Percentiles rank a stretch among this genome's conserved stretches.
phyloP scores from a whole-genome alignment of 768 basidiomycete genomes.

The Serendipita sp. region DNA sequence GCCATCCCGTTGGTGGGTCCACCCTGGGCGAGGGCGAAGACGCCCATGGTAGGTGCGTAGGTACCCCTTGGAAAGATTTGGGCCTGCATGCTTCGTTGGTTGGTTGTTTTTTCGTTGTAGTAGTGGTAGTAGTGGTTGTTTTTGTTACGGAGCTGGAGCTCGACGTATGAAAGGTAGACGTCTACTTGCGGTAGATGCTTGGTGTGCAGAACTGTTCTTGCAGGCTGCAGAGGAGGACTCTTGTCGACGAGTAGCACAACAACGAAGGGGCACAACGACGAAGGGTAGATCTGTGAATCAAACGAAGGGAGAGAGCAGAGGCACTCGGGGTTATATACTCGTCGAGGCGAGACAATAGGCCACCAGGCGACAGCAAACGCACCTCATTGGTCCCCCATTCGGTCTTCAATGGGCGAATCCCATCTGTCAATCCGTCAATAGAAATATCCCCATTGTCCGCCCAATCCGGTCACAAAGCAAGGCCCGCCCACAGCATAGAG shows the following conservation, averaged over 20 bases:
- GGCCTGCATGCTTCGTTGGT: constrained; percentile 33
- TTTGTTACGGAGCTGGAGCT: not conserved
- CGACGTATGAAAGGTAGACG: not conserved
- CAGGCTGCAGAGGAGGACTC: no score
- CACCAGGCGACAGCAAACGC: no score
- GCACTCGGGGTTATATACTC: no score
- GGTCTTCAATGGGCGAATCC: no score
- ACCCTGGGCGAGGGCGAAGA: not conserved
- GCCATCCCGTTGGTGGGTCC: not conserved
- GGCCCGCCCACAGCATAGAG: not conserved
- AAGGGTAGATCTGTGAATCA: no score
- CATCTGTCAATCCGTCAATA: not conserved
- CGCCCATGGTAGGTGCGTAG: constrained; percentile 12
- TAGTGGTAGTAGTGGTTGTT: not conserved
- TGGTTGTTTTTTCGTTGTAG: not conserved
- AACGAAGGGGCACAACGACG: no score
- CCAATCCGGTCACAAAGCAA: not conserved
- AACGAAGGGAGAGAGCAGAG: no score
- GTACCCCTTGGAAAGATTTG: constrained; percentile 27
- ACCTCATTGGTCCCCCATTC: no score
- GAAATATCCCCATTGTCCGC: not conserved
- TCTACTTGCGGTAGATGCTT: not conserved
- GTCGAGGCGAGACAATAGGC: no score
- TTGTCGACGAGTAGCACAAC: no score
- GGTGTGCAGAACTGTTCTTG: not conserved